Percentiles rank a stretch among this genome's conserved stretches.
phyloP scores from a whole-genome alignment of 805 yeast genomes.

The Teunomyces kruisii region DNA sequence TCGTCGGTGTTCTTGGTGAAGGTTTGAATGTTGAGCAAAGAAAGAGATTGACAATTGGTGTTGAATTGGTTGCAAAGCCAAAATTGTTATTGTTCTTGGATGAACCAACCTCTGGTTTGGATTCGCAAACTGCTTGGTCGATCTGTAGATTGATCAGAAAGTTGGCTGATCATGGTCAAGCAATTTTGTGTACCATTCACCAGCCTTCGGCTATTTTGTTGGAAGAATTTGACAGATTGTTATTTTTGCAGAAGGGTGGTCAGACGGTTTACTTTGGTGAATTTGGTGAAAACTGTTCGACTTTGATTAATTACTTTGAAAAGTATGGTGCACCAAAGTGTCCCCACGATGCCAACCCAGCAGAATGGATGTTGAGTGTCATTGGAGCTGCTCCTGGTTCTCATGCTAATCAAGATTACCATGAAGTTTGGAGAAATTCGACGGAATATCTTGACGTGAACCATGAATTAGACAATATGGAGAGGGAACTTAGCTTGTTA shows the following conservation, averaged over 20 bases:
- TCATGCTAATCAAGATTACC: constrained; percentile 23
- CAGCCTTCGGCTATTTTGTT: constrained; percentile 81
- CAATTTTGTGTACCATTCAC: constrained; percentile 67
- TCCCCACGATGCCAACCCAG: constrained; percentile 73
- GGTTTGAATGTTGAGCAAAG: constrained; percentile 58
- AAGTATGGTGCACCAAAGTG: constrained; percentile 62
- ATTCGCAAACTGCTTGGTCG: constrained; percentile 61
- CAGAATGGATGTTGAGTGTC: constrained; percentile 38
- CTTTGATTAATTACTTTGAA: constrained; percentile 67
- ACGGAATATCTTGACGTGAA: constrained; percentile 13
- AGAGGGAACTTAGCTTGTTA: constrained; percentile 14
- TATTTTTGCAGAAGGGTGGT: constrained; percentile 71
- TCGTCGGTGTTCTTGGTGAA: constrained; percentile 45
- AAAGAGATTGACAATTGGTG: constrained; percentile 54
- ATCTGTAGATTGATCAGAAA: constrained; percentile 51
- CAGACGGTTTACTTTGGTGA: constrained; percentile 76
- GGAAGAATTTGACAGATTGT: constrained; percentile 72
- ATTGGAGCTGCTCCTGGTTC: constrained; percentile 34
- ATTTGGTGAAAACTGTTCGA: constrained; percentile 56
- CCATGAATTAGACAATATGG: constrained; percentile 19
- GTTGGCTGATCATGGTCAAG: constrained; percentile 53
- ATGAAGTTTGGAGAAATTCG: constrained; percentile 24
- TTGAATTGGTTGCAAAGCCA: constrained; percentile 56
- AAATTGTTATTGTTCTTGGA: constrained; percentile 52
- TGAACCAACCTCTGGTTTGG: constrained; percentile 63